phyloP scores from a whole-genome alignment of 495 filamentous ascomycete species.

The Corynascus novoguineensis region DNA sequence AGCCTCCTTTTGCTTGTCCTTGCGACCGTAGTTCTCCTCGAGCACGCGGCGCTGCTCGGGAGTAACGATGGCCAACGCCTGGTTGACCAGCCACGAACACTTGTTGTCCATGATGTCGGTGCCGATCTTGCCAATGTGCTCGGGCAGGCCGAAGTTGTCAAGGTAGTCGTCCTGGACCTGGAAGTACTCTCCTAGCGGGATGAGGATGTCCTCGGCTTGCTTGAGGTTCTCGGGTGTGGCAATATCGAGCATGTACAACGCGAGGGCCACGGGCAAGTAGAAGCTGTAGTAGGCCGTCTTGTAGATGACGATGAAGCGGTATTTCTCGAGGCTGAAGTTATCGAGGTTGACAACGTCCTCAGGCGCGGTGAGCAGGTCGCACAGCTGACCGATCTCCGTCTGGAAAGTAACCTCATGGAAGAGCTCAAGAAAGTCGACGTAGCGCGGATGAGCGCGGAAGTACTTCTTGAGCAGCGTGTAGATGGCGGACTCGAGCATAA shows the following conservation, averaged over 20 bases:
- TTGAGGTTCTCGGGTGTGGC: conserved; percentile 81
- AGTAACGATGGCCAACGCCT: conserved; percentile 71
- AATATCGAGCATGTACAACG: conserved; percentile 71
- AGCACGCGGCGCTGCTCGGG: conserved; percentile 77
- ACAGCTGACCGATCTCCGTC: conserved; percentile 90
- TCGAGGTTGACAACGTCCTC: conserved; percentile 85
- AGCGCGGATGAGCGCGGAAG: conserved; percentile 78
- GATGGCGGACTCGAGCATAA: conserved; percentile 89
- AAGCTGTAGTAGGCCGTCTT: conserved; percentile 99
- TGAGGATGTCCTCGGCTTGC: conserved; percentile 82
- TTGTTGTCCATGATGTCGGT: conserved; percentile 99
- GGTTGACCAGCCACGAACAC: conserved; percentile 95
- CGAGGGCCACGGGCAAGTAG: conserved; percentile 94
- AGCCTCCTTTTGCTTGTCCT: conserved; percentile 72
- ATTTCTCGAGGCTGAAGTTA: conserved; percentile 93
- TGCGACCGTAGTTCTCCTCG: conserved; percentile 83
- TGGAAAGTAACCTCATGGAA: conserved; percentile 92
- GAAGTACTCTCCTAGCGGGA: conserved; percentile 99
- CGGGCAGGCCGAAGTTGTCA: conserved; percentile 89
- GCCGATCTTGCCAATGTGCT: conserved; percentile 92
- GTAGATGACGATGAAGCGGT: conserved; percentile 97
- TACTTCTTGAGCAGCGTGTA: conserved; percentile 88
- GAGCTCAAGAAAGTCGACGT: conserved; percentile 85
- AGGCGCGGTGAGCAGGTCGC: conserved; percentile 91
- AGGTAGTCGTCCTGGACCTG: conserved; percentile 98